Conservation (phyloP, 2,329 filamentous ascomycete genomes). For the Lasiodiplodia sp. region DNA sequence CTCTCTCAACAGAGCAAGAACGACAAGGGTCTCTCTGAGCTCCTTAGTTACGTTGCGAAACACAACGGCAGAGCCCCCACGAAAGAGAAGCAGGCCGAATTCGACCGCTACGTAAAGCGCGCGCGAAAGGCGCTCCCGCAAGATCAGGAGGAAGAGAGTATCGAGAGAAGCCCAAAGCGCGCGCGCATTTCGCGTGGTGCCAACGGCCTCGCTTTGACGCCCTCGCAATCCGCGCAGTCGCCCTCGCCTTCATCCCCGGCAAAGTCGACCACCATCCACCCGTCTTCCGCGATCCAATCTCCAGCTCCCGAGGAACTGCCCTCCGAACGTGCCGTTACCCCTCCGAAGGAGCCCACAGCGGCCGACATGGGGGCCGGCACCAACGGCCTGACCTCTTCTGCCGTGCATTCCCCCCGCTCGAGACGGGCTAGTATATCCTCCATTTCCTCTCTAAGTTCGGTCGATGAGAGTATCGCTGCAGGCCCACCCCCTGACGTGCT, state of each 20-base stretch:
- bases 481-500: slow-evolving; percentile 25
- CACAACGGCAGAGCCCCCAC: slow-evolving; percentile 51
- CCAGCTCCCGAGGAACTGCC: slow-evolving; percentile 11
- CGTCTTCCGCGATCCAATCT: slow-evolving; percentile 15
- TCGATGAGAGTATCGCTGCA: slow-evolving; percentile 27
- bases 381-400: slow-evolving; percentile 27
- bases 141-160: slow-evolving; percentile 18
- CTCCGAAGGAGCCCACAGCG: slow-evolving; percentile 13
- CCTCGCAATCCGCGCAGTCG: slow-evolving; percentile 23
- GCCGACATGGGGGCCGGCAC: background rate
- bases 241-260: slow-evolving; percentile 12
- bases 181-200: slow-evolving; percentile 23
- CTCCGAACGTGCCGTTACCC: slow-evolving; percentile 17
- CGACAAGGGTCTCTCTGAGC: slow-evolving; percentile 45
- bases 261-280: slow-evolving; percentile 11
- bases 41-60: slow-evolving; percentile 48
- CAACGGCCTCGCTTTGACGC: slow-evolving; percentile 22
- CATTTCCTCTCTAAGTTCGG: slow-evolving; percentile 22
- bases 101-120: slow-evolving; percentile 52
- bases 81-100: slow-evolving; percentile 47
- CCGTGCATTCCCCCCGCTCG: slow-evolving; percentile 10
- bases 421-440: slow-evolving; percentile 27
- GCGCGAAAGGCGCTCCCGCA: background rate
- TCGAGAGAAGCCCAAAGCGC: slow-evolving; percentile 25
- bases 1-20: slow-evolving; percentile 52